phyloP scores from a whole-genome alignment of 1,284 basidiomycete genomes.

The Phellinidium pouzarii region DNA sequence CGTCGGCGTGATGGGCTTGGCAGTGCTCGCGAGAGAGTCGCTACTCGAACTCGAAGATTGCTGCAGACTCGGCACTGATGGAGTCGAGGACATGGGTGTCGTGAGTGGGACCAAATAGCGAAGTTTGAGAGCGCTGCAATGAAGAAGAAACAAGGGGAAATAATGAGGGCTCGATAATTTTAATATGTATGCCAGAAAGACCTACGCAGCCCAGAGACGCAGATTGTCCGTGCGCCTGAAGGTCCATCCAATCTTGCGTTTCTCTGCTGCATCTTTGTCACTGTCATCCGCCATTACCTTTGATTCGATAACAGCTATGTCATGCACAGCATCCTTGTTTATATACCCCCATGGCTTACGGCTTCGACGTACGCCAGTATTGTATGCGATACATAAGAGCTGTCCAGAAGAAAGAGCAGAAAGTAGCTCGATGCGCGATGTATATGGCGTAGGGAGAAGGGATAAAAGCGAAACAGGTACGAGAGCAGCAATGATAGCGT shows the following conservation, averaged over 20 bases:
- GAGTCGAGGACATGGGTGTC: conserved; percentile 37
- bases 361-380: conserved; percentile 69
- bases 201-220: conserved; percentile 74
- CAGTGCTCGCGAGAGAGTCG: conserved; percentile 23
- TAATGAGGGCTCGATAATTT: too few relatives aligned
- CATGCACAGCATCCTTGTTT: conserved; percentile 68
- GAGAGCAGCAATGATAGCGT: conserved; percentile 47
- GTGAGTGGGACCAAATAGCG: conserved; percentile 70
- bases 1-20: conserved; percentile 25
- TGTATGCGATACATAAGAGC: conserved; percentile 75
- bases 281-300: conserved; percentile 32
- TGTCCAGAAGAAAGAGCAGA: conserved; percentile 69
- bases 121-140: conserved; percentile 65
- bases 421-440: conserved; percentile 38
- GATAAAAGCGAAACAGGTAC: conserved; percentile 38
- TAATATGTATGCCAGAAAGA: too few relatives aligned
- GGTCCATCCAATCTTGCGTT: conserved; percentile 56
- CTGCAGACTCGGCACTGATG: conserved; percentile 23
- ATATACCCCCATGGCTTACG: conserved; percentile 86
- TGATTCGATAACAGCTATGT: conserved; percentile 57
- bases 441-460: conserved; percentile 34
- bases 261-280: conserved; percentile 27
- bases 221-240: conserved; percentile 80
- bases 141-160: too few relatives aligned
- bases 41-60: conserved; percentile 18